A percentile compares a stretch with the other conserved stretches of the same genome.
These are phyloP conservation scores for Lunularia cruciata DNA, from an alignment of 225 moss, liverwort and hornwort genomes.

Conservation along the genomic window DNA sequence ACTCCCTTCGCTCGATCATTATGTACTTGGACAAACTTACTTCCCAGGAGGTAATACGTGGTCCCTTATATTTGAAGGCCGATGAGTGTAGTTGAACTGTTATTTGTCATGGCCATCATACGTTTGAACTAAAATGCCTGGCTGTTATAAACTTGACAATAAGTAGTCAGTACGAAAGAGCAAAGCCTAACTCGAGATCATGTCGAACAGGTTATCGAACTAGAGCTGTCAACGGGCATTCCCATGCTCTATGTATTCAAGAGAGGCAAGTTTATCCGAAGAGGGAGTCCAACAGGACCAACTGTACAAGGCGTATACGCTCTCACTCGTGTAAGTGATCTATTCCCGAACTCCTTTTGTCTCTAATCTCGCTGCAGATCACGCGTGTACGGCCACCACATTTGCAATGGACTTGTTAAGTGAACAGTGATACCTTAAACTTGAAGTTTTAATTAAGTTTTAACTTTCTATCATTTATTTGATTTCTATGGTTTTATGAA, in stretches of 20 bases:
- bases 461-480: no score
- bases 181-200: no score
- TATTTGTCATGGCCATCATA: no score
- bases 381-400: constrained; percentile 8
- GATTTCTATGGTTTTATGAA: neutral
- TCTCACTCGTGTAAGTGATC: constrained; percentile 53
- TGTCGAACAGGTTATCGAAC: constrained; percentile 65
- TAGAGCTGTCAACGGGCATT: constrained; percentile 92
- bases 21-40: constrained; percentile 95
- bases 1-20: constrained; percentile 85
- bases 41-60: constrained; percentile 58
- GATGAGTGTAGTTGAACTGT: neutral
- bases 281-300: constrained; percentile 85
- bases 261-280: constrained; percentile 60
- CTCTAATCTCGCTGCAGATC: constrained; percentile 31
- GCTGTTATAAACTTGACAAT: no score
- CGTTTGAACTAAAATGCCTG: no score
- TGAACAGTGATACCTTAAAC: neutral
- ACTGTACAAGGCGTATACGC: constrained; percentile 78
- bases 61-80: neutral
- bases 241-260: constrained; percentile 90
- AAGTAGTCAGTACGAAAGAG: no score
- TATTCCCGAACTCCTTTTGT: neutral
- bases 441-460: no score
- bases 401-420: neutral